A percentile compares a stretch with the other conserved stretches of the same genome.
Conservation (phyloP, 163 green algal species). For the Prototheca stagnorum region DNA sequence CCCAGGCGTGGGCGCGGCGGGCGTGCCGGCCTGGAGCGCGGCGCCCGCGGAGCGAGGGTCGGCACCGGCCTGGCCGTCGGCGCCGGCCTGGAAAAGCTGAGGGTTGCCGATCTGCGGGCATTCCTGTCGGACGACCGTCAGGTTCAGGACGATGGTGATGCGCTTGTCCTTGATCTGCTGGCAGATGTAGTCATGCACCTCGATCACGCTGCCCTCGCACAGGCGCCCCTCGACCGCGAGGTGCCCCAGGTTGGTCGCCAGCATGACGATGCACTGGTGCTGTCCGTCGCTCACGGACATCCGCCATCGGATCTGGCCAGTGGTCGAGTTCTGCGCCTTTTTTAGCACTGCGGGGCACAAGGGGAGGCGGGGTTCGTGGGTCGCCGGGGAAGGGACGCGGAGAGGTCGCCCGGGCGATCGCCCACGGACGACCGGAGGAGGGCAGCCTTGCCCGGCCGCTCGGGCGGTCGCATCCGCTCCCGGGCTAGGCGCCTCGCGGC, state of each 20-base stretch:
- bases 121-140: slow-evolving; percentile 20
- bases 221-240: slow-evolving; percentile 29
- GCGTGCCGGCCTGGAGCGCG: too few relatives aligned
- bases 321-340: slow-evolving; percentile 3
- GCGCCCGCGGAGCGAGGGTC: background rate
- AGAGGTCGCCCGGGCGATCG: too few relatives aligned
- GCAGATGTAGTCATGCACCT: slow-evolving; percentile 54
- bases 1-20: too few relatives aligned
- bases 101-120: slow-evolving; percentile 16
- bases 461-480: too few relatives aligned
- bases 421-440: too few relatives aligned
- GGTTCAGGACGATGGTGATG: slow-evolving; percentile 51
- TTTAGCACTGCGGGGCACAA: slow-evolving; percentile 21
- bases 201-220: slow-evolving; percentile 35
- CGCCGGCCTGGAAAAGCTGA: background rate
- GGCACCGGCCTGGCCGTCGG: background rate
- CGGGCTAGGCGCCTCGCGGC: too few relatives aligned
- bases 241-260: slow-evolving; percentile 62
- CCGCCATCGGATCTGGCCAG: slow-evolving; percentile 13
- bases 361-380: background rate
- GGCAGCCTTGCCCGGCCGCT: too few relatives aligned
- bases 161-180: slow-evolving; percentile 41
- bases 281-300: slow-evolving; percentile 28
- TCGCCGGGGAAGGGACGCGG: background rate
- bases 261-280: slow-evolving; percentile 41